These are phyloP conservation scores for Penicillium sp. DNA, from an alignment of 2,329 filamentous ascomycete genomes.

Conservation along the genomic window DNA sequence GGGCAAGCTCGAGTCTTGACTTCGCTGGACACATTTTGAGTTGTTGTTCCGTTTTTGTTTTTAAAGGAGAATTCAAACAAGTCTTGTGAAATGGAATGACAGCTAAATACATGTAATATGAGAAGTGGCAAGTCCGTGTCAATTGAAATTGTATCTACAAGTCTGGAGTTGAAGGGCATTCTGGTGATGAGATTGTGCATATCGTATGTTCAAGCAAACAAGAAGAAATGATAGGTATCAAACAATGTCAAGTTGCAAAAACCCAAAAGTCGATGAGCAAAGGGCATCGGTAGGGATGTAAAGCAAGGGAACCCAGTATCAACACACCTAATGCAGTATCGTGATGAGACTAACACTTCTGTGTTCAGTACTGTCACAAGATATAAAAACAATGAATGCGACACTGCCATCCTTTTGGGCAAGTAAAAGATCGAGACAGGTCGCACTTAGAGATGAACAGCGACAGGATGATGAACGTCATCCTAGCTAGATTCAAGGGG, in stretches of 20 bases:
- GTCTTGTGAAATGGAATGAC: background rate
- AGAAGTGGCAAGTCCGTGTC: background rate
- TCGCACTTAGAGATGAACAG: background rate
- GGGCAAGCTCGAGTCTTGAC: too few species aligned
- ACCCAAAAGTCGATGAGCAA: conserved; percentile 21
- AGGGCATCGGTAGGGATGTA: conserved; percentile 1
- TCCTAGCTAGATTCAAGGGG: too few species aligned
- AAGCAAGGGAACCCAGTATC: conserved; percentile 18
- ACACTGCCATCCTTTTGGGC: conserved; percentile 9
- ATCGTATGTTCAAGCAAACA: background rate
- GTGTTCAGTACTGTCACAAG: background rate
- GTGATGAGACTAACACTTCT: conserved; percentile 8
- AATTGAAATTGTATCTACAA: background rate
- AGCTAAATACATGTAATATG: background rate
- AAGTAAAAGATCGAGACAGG: background rate
- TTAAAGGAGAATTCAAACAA: background rate
- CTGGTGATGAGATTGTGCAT: background rate
- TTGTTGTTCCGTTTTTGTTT: background rate
- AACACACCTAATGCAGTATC: conserved; percentile 17
- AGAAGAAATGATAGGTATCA: conserved; percentile 22
- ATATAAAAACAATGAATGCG: background rate
- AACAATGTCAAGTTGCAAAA: conserved; percentile 18
- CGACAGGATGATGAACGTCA: too few species aligned
- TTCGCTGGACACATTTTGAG: too few species aligned
- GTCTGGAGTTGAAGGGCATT: background rate